Base-by-base conservation (phyloP, 768 basidiomycete species). In the Psilocybe cyanescens region DNA sequence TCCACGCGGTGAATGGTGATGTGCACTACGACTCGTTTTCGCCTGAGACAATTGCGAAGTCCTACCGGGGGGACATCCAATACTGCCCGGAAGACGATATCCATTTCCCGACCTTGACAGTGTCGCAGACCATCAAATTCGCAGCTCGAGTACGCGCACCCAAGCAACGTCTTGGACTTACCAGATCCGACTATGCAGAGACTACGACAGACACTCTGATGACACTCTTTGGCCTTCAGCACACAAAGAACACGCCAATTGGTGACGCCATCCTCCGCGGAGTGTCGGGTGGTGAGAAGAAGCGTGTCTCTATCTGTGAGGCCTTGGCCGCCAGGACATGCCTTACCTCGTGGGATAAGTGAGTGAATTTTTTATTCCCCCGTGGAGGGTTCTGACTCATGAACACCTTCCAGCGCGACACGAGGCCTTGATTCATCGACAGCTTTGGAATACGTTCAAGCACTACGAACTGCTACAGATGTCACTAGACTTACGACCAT, bases 251-350 rank as follows among this genome's bases (percentile, higher is more conserved):
- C 52, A 95, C 92, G 0, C 83, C 83, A 3, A 83, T 96, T 55
- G 95, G 95, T 9, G 85, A 95, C 75, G 89, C 87, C 17, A 82
- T 83, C 51, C 82, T 95, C 12, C 80, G 87, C 3, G 90, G 91
- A 24, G 82, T 92, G 17, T 85, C 83, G 46, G 91, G 91, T 19
- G 91, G 91, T 2, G 86, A 92, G 79, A 86, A 83, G 76, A 94
- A 94, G 75, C 85, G 93, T 6, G 92, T 94, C 0, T 88, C 88
- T 0, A 90, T 94, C 63, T 82, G 84, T 1, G 92, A 94, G 68
- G 74, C 78, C 3, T 70, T 92, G 55, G 83, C 88, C 0, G 79
- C 84, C 6, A 78, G 88, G 35, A 80, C 84, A 4, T 80, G 81
- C 52, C 74, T 92, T 5, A 78, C 79, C 48, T 80, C 82, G 31